Evolutionary conservation across 345 rosid genomes (phyloP), one percentile per base, ranked within the genome.

Genomic region (Hibiscus mutabilis): DNA sequence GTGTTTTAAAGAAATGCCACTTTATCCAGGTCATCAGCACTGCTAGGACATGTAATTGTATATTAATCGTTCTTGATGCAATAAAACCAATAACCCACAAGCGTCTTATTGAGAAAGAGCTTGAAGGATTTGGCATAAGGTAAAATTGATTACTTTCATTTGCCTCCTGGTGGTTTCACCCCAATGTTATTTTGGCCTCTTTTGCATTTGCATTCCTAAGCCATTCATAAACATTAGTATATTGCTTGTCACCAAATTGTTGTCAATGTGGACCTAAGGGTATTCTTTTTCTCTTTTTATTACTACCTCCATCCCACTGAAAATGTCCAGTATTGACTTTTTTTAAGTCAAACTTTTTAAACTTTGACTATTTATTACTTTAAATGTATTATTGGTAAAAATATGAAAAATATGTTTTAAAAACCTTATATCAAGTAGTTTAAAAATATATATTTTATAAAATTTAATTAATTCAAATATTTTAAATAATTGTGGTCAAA

Each of bases 81-180:
- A 95, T 95, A 75, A 95, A 95, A 83, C 99, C 97, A 24, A 92
- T 95, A 69, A 95, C 99, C 80, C 99, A 94, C 84, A 94, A 94
- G 81, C 99, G 97, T 71, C 83, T 94, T 73, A 91, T 94, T 76
- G 97, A 94, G 82, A 95, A 95, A 76, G 99, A 95, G 84, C 97
- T 95, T 4, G 98, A 95, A 85, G 98, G 99, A 66, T 95, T 95
- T 79, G 99, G 99, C 68, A 95, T 95, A 79, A 87, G 99, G 99
- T 95, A 83, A 66, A 22, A 57, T 57, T 47, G 33, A 4, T 51
- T 29, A n/a, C 56, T 51, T 33, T 25, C 21, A 11, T 12, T 62
- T 42, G 25, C 35, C 35, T 14, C n/a, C 4, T 19, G 19, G 18
- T 46, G 15, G 56, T 42, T 47, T 66, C 22, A 1, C 37, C 8